Base-by-base conservation (phyloP, 2,329 filamentous ascomycete species). In the Monosporascus sp. region DNA sequence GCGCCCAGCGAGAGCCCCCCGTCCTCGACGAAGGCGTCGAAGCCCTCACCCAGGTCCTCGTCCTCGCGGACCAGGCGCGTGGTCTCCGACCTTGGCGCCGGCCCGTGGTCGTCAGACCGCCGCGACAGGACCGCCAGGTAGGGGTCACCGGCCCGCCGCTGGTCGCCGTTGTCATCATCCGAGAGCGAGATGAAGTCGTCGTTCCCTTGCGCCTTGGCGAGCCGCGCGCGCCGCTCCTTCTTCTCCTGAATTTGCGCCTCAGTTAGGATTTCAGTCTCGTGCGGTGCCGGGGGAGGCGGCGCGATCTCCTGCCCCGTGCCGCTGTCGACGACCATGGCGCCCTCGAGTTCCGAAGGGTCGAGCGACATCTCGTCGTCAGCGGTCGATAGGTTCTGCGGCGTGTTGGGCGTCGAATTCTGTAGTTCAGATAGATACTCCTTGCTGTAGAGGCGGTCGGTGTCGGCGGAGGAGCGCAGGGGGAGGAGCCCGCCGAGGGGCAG, bases 21-120 rank as follows among this genome's bases (percentile, higher is more conserved):
- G 65, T 96, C 90, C 41, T 94, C 89, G 8, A 94, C 89, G 62
- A 89, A 96, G 51, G 93, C 87, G 55, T 97, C 93, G 61, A 96
- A 97, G 0, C 91, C 92, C 72, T 97, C 94, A 38, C 89, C 89
- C 0, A 97, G 80, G 64, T 97, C 90, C 66, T 97, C 93, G 62
- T 97, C 93, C 37, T 97, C 91, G 43, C 80, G 82, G 6, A 91
- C 81, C 2, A 97, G 79, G 1, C 93, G 81, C 6, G 87, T 88
- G 56, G 91, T 81, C 37, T 83, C 80, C 49, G 76, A 72, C 2
- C 79, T 66, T 2, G 81, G 71, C 54, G 27, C 78, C 75, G 11
- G 25, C 35, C 20, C 7, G 17, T 46, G 9, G 52, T 77, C 72
- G 49, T 67, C 67, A 48, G 75, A 70, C 35, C 76, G 74, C 2